Evolutionary conservation across 768 basidiomycete species (phyloP).

Genomic region (Calocybe indica): DNA sequence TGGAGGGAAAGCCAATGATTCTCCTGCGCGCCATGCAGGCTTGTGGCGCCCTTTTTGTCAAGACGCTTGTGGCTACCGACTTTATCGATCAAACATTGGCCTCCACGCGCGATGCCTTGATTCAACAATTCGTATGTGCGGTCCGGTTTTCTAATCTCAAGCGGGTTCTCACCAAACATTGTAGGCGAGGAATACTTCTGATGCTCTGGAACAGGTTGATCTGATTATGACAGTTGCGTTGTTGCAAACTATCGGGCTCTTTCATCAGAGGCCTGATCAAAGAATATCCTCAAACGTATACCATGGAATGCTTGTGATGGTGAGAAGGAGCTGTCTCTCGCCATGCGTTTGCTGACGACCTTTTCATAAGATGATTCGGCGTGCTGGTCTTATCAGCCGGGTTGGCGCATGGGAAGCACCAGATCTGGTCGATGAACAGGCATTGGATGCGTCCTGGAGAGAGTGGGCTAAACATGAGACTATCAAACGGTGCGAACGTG

Average conservation of each 20-base stretch:
- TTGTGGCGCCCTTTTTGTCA: slow-evolving; percentile 55
- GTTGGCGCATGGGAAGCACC: slow-evolving; percentile 38
- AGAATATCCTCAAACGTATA: slow-evolving; percentile 45
- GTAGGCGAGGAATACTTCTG: slow-evolving; percentile 32
- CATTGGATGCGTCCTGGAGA: slow-evolving; percentile 41
- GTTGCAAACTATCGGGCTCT: slow-evolving; percentile 52
- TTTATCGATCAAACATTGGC: slow-evolving; percentile 43
- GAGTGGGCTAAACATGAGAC: slow-evolving; percentile 55
- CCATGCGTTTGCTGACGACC: background rate
- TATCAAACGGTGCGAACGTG: slow-evolving; percentile 42
- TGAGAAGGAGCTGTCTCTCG: slow-evolving; percentile 18
- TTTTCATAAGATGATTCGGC: slow-evolving; percentile 37
- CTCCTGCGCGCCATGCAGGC: slow-evolving; percentile 54
- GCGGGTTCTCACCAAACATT: slow-evolving; percentile 9
- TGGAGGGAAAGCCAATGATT: slow-evolving; percentile 41
- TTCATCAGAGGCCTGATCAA: slow-evolving; percentile 44
- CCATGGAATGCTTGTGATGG: slow-evolving; percentile 57
- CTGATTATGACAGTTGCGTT: slow-evolving; percentile 45
- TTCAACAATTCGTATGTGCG: slow-evolving; percentile 49
- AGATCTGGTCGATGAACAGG: slow-evolving; percentile 26
- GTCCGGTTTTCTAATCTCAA: slow-evolving; percentile 7
- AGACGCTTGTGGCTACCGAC: slow-evolving; percentile 36
- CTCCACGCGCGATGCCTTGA: slow-evolving; percentile 39
- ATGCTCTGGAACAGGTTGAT: slow-evolving; percentile 30
- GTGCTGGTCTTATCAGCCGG: slow-evolving; percentile 37